A percentile compares a stretch with the other conserved stretches of the same genome.
Evolutionary conservation across 2,329 filamentous ascomycete species (phyloP).

Genomic region (Davidsoniella australis): DNA sequence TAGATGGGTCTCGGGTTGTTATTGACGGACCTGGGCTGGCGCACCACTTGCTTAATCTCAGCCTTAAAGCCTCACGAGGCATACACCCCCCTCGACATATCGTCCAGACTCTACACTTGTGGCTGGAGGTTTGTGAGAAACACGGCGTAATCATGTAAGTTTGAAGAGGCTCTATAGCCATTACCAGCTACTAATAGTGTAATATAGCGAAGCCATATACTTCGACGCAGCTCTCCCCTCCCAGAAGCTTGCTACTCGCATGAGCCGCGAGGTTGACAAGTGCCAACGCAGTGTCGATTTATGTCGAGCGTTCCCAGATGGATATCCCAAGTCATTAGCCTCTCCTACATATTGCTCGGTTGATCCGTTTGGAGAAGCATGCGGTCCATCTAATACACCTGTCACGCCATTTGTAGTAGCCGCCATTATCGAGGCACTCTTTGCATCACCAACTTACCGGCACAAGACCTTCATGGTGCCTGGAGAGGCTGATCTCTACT

Average conservation of each 20-base stretch:
- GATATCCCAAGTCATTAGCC: constrained; percentile 3
- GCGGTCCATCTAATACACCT: constrained; percentile 17
- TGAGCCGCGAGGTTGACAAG: constrained; percentile 27
- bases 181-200: background rate
- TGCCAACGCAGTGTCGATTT: constrained; percentile 9
- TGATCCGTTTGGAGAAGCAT: constrained; percentile 18
- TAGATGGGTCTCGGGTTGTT: constrained; percentile 28
- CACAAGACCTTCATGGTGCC: constrained; percentile 43
- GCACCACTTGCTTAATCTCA: constrained; percentile 27
- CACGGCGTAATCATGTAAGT: constrained; percentile 45
- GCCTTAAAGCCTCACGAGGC: too few relatives aligned
- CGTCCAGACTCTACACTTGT: constrained; percentile 33
- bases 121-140: constrained; percentile 41
- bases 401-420: constrained; percentile 49
- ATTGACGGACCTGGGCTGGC: constrained; percentile 71
- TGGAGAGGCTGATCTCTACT: constrained; percentile 73
- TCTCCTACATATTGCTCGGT: constrained; percentile 8
- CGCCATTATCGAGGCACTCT: constrained; percentile 54
- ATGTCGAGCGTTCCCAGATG: constrained; percentile 16
- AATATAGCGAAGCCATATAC: constrained; percentile 47
- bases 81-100: constrained; percentile 24
- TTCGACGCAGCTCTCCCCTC: constrained; percentile 72
- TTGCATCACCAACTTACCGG: constrained; percentile 25
- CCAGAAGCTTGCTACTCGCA: constrained; percentile 44
- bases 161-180: background rate